Percentiles rank a stretch among this genome's conserved stretches.
Evolutionary conservation across 805 yeast species (phyloP).

Genomic region (Lachancea kluyveri): DNA sequence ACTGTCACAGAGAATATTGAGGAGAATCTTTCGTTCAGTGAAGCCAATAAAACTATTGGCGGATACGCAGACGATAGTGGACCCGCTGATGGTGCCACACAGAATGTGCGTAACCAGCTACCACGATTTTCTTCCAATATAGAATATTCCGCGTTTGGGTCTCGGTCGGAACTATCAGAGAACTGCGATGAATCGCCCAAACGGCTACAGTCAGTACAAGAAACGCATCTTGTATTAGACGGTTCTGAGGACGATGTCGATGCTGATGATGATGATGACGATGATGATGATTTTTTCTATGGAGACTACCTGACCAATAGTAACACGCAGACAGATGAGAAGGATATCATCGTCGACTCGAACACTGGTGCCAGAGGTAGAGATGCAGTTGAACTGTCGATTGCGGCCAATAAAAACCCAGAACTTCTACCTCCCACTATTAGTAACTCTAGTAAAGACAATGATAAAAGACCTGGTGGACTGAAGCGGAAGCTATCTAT

Average conservation of each 20-base stretch:
- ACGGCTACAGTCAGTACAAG: too few relatives aligned
- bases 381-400: background rate
- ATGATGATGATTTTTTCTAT: conserved; percentile 8
- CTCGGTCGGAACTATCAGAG: too few relatives aligned
- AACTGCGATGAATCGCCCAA: too few relatives aligned
- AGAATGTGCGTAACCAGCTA: conserved; percentile 1
- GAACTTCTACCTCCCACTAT: too few relatives aligned
- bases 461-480: background rate
- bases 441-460: too few relatives aligned
- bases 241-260: conserved; percentile 2
- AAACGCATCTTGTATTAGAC: background rate
- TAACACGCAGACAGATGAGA: background rate
- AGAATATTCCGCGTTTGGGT: too few relatives aligned
- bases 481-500: background rate
- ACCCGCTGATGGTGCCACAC: background rate
- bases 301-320: conserved; percentile 5
- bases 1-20: conserved; percentile 6
- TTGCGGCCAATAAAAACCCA: background rate
- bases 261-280: conserved; percentile 1
- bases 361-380: background rate
- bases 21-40: conserved; percentile 7
- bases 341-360: background rate
- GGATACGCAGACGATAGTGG: conserved; percentile 7
- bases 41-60: conserved; percentile 9
- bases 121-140: conserved; percentile 9